A percentile compares a stretch with the other conserved stretches of the same genome.
phyloP scores from a whole-genome alignment of 2,329 filamentous ascomycete species.

The Alternaria novae-zelandiae region DNA sequence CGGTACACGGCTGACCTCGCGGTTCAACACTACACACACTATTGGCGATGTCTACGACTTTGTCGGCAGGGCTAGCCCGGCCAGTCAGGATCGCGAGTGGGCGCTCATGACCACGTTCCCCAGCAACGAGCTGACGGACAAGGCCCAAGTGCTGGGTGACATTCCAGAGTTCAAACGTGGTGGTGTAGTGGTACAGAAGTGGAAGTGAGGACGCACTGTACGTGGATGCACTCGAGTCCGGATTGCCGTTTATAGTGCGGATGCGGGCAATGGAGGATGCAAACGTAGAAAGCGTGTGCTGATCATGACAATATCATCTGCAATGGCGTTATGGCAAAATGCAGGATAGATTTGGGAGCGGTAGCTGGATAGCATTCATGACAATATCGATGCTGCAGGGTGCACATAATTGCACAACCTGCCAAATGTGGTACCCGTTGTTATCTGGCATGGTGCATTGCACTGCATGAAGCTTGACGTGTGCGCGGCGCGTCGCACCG shows the following conservation, averaged over 20 bases:
- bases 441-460: slow-evolving; percentile 7
- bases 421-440: not conserved
- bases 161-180: slow-evolving; percentile 59
- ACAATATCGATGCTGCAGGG: slow-evolving; percentile 4
- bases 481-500: slow-evolving; percentile 1
- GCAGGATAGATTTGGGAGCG: not conserved
- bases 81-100: slow-evolving; percentile 66
- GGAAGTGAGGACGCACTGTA: slow-evolving; percentile 44
- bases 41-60: slow-evolving; percentile 80
- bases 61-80: slow-evolving; percentile 68
- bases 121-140: slow-evolving; percentile 78
- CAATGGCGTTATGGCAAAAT: slow-evolving; percentile 3
- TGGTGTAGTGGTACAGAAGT: slow-evolving; percentile 63
- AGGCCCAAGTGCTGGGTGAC: slow-evolving; percentile 56
- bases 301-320: not conserved
- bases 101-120: slow-evolving; percentile 84
- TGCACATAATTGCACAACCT: slow-evolving; percentile 5
- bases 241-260: not conserved
- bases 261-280: not conserved
- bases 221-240: not conserved
- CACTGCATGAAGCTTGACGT: slow-evolving; percentile 4
- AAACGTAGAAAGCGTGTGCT: not conserved
- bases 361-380: not conserved
- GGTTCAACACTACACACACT: slow-evolving; percentile 82
- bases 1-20: slow-evolving; percentile 75